Evolutionary conservation across 2,329 filamentous ascomycete species (phyloP), one percentile per base, ranked within the genome.

Genomic region (Didymosphaeria variabile): DNA sequence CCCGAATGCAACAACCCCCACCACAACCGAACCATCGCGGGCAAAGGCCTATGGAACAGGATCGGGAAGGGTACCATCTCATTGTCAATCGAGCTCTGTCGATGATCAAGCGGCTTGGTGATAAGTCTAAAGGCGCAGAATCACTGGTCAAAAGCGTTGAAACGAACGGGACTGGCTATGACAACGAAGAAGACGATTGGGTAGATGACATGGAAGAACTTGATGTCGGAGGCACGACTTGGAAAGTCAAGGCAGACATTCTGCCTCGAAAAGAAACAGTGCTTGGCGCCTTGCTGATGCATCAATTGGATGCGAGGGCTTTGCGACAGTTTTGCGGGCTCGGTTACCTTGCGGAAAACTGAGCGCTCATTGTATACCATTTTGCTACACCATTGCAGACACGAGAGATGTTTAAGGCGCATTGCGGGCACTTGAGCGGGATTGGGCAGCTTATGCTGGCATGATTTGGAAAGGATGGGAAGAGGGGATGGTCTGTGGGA

Each of bases 31-130:
- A 72, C 31, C 71, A 69, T n/a, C 72, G 73, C 53, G 72, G 71
- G 12, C 74, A 72, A 62, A 65, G 68, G 46, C 70, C 70, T 32
- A 72, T 78, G 66, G 74, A 76, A 8, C 73, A 72, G 23, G 72
- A 76, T 59, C 66, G 70, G 10, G 72, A 74, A 58, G 77, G 75
- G 32, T 79, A 77, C 56, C 76, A 77, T 13, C 73, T 77, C 40
- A 78, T 81, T 44, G 79, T 81, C 0, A 79, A 82, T 59, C 80
- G 82, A 6, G 81, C 81, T 9, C 63, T 84, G 5, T 78, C 75
- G 13, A 84, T 83, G 76, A 73, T 84, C 57, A 80, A 79, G 64
- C 74, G 81, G 8, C 64, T 84, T 38, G 81, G 79, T 3, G 81
- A 83, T 60, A 82, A 81, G 70, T 78, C 68, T 4, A 77, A 75